Evolutionary conservation across 306 rosid species (phyloP).

Genomic region (Alnus glutinosa): DNA sequence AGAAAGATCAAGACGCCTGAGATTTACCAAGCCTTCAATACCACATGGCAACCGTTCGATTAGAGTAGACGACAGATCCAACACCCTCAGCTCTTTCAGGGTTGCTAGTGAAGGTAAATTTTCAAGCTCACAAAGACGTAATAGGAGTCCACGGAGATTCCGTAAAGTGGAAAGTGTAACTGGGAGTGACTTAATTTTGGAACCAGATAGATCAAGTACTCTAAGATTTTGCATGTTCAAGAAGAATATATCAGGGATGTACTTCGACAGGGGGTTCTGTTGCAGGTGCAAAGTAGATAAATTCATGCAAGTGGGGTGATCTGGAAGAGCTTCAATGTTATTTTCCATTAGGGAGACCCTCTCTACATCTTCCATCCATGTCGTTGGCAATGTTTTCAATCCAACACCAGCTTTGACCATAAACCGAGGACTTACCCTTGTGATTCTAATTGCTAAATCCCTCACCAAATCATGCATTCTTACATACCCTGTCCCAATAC

Average conservation of each 20-base stretch:
- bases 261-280: constrained; percentile 16
- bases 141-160: constrained; percentile 28
- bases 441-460: constrained; percentile 32
- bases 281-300: constrained; percentile 35
- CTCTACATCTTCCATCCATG: constrained; percentile 29
- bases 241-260: constrained; percentile 24
- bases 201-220: constrained; percentile 31
- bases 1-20: constrained; percentile 33
- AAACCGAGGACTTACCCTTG: constrained; percentile 12
- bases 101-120: constrained; percentile 26
- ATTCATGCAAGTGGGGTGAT: constrained; percentile 6
- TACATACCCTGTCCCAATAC: constrained; percentile 13
- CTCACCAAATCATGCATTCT: constrained; percentile 36
- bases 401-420: constrained; percentile 28
- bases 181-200: constrained; percentile 18
- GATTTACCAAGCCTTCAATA: constrained; percentile 21
- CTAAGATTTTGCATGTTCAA: constrained; percentile 21
- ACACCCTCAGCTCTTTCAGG: constrained; percentile 26
- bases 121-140: constrained; percentile 33
- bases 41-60: constrained; percentile 28
- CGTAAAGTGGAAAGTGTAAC: constrained; percentile 12
- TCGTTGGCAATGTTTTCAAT: constrained; percentile 23
- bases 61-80: constrained; percentile 31
- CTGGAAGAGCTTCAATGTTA: constrained; percentile 12
- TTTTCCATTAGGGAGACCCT: constrained; percentile 39